Percentiles rank a stretch among this genome's conserved stretches.
These are phyloP conservation scores for Acephala macrosclerotiorum DNA, from an alignment of 2,329 filamentous ascomycete species.

Conservation along the genomic window DNA sequence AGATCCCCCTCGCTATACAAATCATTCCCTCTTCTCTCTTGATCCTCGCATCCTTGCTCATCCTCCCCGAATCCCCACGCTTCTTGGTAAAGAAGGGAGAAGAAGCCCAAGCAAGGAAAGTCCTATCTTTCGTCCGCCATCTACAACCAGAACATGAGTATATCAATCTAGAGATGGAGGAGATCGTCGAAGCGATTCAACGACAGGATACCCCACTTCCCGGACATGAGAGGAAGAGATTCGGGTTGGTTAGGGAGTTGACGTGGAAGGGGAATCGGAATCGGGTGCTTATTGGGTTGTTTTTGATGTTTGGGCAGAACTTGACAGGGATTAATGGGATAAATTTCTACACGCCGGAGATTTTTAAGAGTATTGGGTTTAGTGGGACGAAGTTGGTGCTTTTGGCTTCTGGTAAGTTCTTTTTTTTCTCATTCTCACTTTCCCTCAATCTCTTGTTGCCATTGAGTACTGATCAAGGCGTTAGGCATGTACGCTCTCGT, in stretches of 20 bases:
- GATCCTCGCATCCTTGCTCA: constrained; percentile 50
- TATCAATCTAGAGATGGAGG: constrained; percentile 31
- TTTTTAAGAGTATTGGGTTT: constrained; percentile 37
- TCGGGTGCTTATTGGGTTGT: constrained; percentile 32
- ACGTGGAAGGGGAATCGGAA: constrained; percentile 35
- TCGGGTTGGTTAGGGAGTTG: constrained; percentile 29
- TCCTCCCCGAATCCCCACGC: constrained; percentile 76
- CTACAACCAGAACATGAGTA: constrained; percentile 24
- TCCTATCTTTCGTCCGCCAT: constrained; percentile 29
- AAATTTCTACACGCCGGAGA: constrained; percentile 40
- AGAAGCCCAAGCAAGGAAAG: constrained; percentile 22
- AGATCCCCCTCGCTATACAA: constrained; percentile 47
- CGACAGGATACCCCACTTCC: constrained; percentile 17
- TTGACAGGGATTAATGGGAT: constrained; percentile 38
- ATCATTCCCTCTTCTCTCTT: constrained; percentile 44
- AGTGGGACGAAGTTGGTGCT: constrained; percentile 34
- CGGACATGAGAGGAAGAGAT: not conserved
- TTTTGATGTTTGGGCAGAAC: constrained; percentile 39
- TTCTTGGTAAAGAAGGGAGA: constrained; percentile 31
- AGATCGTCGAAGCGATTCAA: constrained; percentile 34
- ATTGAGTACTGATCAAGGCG: not conserved
- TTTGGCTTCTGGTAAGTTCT: constrained; percentile 33
- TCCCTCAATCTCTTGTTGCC: not conserved
- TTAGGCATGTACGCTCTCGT: constrained; percentile 36
- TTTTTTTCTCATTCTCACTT: not conserved